Conservation (phyloP, 2,329 filamentous ascomycete genomes). For the Fusarium longipes region DNA sequence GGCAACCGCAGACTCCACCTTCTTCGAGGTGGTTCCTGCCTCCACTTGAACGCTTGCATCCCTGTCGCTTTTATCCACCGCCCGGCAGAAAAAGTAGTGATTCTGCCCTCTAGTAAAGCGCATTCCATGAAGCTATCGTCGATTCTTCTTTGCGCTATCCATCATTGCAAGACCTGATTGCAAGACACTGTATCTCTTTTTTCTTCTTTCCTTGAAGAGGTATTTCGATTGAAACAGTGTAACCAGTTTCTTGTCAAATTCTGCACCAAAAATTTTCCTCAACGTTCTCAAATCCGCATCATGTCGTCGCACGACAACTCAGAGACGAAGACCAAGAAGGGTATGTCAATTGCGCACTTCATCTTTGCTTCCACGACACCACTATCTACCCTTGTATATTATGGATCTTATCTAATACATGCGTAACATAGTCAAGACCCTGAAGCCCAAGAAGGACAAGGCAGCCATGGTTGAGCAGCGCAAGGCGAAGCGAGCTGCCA, state of each 20-base stretch:
- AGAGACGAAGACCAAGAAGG: constrained; percentile 36
- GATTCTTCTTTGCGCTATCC: constrained; percentile 20
- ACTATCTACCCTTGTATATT: not conserved
- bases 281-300: constrained; percentile 2
- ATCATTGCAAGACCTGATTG: constrained; percentile 6
- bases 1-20: constrained; percentile 31
- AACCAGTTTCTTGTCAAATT: not conserved
- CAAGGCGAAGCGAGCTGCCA: constrained; percentile 52
- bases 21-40: constrained; percentile 5
- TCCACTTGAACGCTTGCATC: constrained; percentile 3
- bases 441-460: constrained; percentile 32
- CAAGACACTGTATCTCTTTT: not conserved
- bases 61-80: constrained; percentile 39
- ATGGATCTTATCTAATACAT: not conserved
- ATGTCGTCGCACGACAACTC: constrained; percentile 26
- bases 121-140: constrained; percentile 35
- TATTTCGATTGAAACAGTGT: no score
- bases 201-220: not conserved
- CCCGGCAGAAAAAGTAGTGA: constrained; percentile 50
- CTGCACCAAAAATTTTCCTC: not conserved
- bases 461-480: constrained; percentile 42
- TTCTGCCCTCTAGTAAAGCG: constrained; percentile 11
- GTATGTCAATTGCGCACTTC: constrained; percentile 5
- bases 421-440: constrained; percentile 21
- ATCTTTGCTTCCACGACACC: not conserved